Evolutionary conservation across 2,329 filamentous ascomycete genomes (phyloP).

Genomic region (Chaetomium sp.): DNA sequence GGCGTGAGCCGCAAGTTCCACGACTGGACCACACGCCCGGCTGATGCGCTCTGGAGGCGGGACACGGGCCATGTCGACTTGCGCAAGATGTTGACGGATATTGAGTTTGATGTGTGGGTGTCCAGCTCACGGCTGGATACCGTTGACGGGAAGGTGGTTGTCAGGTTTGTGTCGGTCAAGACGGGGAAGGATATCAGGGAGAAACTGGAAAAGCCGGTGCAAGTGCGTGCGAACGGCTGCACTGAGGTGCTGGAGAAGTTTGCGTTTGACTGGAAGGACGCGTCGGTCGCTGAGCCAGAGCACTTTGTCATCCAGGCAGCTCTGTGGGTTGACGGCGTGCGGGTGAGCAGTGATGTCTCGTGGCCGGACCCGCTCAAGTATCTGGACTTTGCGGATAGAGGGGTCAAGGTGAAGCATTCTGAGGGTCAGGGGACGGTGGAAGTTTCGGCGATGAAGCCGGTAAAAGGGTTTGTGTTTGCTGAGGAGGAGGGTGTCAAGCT

Average conservation of each 20-base stretch:
- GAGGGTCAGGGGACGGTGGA: conserved; percentile 20
- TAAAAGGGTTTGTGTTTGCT: conserved; percentile 52
- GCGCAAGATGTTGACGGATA: conserved; percentile 31
- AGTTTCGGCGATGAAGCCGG: conserved; percentile 38
- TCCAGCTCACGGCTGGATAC: conserved; percentile 28
- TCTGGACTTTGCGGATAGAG: conserved; percentile 41
- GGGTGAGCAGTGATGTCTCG: conserved; percentile 43
- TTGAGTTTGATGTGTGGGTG: conserved; percentile 40
- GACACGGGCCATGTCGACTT: conserved; percentile 36
- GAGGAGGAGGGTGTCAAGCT: conserved; percentile 40
- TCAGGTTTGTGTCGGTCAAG: conserved; percentile 37
- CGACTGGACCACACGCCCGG: conserved; percentile 39
- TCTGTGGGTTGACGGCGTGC: conserved; percentile 32
- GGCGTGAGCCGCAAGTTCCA: conserved; percentile 43
- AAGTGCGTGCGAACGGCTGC: conserved; percentile 32
- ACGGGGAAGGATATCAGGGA: conserved; percentile 33
- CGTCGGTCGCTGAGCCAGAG: conserved; percentile 14
- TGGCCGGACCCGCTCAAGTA: conserved; percentile 61
- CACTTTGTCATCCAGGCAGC: conserved; percentile 34
- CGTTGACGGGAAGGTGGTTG: conserved; percentile 24
- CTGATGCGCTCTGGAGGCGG: conserved; percentile 23
- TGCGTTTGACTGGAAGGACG: conserved; percentile 22
- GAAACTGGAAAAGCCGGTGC: conserved; percentile 22
- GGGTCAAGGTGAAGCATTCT: conserved; percentile 31
- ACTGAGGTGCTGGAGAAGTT: conserved; percentile 35